Conservation (phyloP, 2,329 filamentous ascomycete species). For the Purpureocillium takamizusanense region DNA sequence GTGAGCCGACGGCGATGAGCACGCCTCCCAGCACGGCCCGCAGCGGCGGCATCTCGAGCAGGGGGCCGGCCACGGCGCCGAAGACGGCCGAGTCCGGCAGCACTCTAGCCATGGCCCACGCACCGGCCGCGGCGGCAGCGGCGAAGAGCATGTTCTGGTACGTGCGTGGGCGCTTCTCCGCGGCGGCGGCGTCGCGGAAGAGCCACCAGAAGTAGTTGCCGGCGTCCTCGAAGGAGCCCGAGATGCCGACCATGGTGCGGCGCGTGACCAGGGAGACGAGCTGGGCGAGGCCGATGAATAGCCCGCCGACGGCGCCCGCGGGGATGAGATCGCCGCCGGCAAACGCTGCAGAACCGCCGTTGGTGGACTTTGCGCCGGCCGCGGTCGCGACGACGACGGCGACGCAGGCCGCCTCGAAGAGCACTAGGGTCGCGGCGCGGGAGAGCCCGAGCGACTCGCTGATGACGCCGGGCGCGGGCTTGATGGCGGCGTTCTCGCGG, state of each 20-base stretch:
- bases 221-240: constrained; percentile 51
- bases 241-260: constrained; percentile 49
- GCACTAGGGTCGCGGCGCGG: constrained; percentile 23
- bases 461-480: constrained; percentile 22
- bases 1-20: constrained; percentile 48
- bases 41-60: constrained; percentile 22
- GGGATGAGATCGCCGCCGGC: constrained; percentile 10
- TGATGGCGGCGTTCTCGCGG: constrained; percentile 13
- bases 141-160: constrained; percentile 42
- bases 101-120: constrained; percentile 25
- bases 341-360: too few species aligned
- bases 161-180: constrained; percentile 18
- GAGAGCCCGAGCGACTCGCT: constrained; percentile 31
- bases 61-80: constrained; percentile 5
- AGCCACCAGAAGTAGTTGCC: constrained; percentile 44
- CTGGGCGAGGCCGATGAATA: constrained; percentile 51
- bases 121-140: constrained; percentile 38
- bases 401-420: constrained; percentile 33
- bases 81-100: constrained; percentile 18
- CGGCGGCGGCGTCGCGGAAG: constrained; percentile 15
- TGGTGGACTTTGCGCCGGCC: constrained; percentile 12
- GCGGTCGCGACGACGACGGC: constrained; percentile 29
- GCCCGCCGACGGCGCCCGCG: constrained; percentile 43
- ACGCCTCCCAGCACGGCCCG: constrained; percentile 44
- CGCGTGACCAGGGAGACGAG: constrained; percentile 44